These are phyloP conservation scores for Pleurotus tuber-regium DNA, from an alignment of 768 basidiomycete genomes.

Conservation along the genomic window DNA sequence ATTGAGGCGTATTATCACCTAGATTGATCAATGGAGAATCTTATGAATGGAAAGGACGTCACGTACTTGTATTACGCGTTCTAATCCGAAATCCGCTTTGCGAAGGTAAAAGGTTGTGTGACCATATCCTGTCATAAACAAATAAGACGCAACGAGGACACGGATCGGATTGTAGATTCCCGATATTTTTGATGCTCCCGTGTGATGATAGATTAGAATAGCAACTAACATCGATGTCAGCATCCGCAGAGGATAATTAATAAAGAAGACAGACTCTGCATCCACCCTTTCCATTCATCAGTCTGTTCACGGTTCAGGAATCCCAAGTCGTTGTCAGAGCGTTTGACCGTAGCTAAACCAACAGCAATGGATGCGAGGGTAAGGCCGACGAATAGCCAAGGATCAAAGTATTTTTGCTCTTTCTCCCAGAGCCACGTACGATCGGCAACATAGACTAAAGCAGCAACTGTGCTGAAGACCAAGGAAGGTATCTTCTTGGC, in stretches of 20 bases:
- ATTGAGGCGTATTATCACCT: constrained; percentile 83
- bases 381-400: constrained; percentile 66
- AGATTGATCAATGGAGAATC: constrained; percentile 12
- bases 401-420: constrained; percentile 81
- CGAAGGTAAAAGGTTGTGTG: constrained; percentile 87
- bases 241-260: constrained; percentile 1
- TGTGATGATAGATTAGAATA: constrained; percentile 91
- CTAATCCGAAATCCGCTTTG: constrained; percentile 83
- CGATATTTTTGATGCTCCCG: constrained; percentile 84
- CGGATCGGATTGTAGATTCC: constrained; percentile 94
- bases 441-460: constrained; percentile 77
- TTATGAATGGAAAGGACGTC: constrained; percentile 4
- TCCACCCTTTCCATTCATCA: constrained; percentile 98
- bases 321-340: constrained; percentile 78
- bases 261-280: constrained; percentile 68
- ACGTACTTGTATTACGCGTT: constrained; percentile 68
- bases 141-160: constrained; percentile 82
- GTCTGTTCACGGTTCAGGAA: constrained; percentile 92
- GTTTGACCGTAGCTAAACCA: constrained; percentile 66
- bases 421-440: constrained; percentile 87
- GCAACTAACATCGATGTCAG: constrained; percentile 49
- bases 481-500: constrained; percentile 43
- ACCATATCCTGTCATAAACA: constrained; percentile 94
- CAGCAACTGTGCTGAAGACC: constrained; percentile 63
- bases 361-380: constrained; percentile 47